These are phyloP conservation scores for Spathaspora hagerdaliae DNA, from an alignment of 805 yeast species.

Conservation along the genomic window DNA sequence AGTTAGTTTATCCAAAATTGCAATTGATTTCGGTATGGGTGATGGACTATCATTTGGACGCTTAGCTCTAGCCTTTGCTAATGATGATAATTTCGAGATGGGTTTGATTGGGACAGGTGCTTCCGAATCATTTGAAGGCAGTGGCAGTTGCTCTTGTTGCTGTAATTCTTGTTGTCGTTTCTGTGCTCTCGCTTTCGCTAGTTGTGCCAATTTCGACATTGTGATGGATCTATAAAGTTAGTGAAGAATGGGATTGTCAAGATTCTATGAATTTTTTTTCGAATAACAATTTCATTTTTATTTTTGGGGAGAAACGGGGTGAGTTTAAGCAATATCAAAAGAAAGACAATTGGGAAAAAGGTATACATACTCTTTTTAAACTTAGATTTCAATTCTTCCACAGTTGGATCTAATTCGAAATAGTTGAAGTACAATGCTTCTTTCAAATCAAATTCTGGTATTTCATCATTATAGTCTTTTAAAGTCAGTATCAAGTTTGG, in stretches of 20 bases:
- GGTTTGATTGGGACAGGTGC: slow-evolving; percentile 1
- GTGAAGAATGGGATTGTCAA: too few species aligned
- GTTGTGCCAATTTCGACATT: slow-evolving; percentile 21
- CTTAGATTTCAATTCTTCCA: slow-evolving; percentile 41
- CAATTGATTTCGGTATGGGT: slow-evolving; percentile 1
- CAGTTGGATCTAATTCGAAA: slow-evolving; percentile 48
- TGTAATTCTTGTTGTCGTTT: slow-evolving; percentile 2
- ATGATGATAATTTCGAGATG: slow-evolving; percentile 41
- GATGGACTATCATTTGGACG: background rate
- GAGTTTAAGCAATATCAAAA: background rate
- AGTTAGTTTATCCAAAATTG: background rate
- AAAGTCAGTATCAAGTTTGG: slow-evolving; percentile 40
- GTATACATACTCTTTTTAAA: slow-evolving; percentile 46
- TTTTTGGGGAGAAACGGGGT: background rate
- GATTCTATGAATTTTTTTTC: too few species aligned
- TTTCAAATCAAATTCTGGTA: slow-evolving; percentile 49
- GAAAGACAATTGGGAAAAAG: background rate
- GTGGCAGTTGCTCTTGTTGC: background rate
- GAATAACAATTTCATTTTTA: background rate
- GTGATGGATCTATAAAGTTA: too few species aligned
- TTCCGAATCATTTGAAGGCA: background rate
- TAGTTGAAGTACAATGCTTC: slow-evolving; percentile 59
- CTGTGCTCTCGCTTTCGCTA: slow-evolving; percentile 19
- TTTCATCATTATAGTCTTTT: slow-evolving; percentile 36
- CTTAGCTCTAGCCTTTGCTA: slow-evolving; percentile 26